Conservation (phyloP, 306 rosid species). For the Sicyos edulis region DNA sequence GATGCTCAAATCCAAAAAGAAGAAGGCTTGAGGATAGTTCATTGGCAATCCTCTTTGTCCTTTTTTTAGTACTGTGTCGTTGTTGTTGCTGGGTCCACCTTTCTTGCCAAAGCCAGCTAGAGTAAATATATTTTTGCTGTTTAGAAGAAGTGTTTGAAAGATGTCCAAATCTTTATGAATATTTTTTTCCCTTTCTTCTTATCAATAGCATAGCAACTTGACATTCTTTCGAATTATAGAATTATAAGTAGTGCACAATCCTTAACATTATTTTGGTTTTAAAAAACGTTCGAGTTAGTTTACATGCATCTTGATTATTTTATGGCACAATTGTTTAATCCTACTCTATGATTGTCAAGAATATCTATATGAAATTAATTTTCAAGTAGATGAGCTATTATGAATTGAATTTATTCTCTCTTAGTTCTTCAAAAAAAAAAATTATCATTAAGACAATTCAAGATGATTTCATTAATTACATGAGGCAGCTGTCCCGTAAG, state of each 20-base stretch:
- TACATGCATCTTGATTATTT: too few species aligned
- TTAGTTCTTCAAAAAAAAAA: too few species aligned
- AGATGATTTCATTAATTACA: too few species aligned
- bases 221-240: not conserved
- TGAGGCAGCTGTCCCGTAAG: too few species aligned
- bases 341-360: too few species aligned
- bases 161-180: not conserved
- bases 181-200: not conserved
- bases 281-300: too few species aligned
- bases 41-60: not conserved
- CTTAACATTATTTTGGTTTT: not conserved
- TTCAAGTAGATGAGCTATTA: too few species aligned
- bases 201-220: not conserved
- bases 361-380: too few species aligned
- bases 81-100: not conserved
- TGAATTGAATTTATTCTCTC: too few species aligned
- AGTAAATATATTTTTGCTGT: not conserved
- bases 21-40: slow-evolving; percentile 46
- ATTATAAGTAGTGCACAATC: not conserved
- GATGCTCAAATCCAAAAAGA: slow-evolving; percentile 91
- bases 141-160: not conserved
- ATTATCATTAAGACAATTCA: too few species aligned
- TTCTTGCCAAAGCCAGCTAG: not conserved
- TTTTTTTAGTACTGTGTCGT: not conserved
- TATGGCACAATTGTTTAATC: too few species aligned